These are phyloP conservation scores for Cucumis cinereus DNA, from an alignment of 306 rosid genomes.

Conservation along the genomic window DNA sequence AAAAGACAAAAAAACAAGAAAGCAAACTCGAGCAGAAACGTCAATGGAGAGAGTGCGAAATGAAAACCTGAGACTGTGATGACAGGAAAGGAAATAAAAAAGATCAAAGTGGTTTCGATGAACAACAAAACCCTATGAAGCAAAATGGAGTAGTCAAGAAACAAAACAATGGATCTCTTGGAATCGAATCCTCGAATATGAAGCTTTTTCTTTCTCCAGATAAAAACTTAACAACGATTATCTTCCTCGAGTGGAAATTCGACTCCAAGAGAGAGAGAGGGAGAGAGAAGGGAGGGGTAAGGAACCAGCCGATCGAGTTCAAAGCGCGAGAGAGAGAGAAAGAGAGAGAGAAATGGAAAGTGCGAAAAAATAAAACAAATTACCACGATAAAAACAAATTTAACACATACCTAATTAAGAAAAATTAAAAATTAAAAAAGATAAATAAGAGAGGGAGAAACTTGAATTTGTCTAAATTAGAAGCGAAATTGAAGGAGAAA, in stretches of 20 bases:
- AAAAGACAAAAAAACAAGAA: not conserved
- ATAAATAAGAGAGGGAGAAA: not conserved
- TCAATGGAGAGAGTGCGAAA: not conserved
- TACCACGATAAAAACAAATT: not conserved
- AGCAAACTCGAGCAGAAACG: constrained; percentile 11
- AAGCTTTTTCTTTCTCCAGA: not conserved
- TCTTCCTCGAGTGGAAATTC: constrained; percentile 25
- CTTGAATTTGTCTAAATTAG: constrained; percentile 21
- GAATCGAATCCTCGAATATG: constrained; percentile 24
- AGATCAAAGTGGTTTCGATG: not conserved
- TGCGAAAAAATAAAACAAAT: constrained; percentile 5
- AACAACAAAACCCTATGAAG: constrained; percentile 37
- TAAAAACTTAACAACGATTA: not conserved
- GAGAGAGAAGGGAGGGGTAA: not conserved
- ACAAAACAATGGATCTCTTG: constrained; percentile 10
- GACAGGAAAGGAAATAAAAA: not conserved
- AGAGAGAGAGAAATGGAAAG: constrained; percentile 5
- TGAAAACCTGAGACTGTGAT: not conserved
- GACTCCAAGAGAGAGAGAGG: constrained; percentile 33
- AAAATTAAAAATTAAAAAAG: not conserved
- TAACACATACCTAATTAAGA: not conserved
- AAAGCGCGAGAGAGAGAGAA: constrained; percentile 4
- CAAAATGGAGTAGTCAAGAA: constrained; percentile 17
- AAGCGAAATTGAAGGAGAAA: constrained; percentile 10
- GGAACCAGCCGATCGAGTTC: constrained; percentile 53